Base-by-base conservation (phyloP, 108 stramenopile genomes). In the Discostella stelligeroides region DNA sequence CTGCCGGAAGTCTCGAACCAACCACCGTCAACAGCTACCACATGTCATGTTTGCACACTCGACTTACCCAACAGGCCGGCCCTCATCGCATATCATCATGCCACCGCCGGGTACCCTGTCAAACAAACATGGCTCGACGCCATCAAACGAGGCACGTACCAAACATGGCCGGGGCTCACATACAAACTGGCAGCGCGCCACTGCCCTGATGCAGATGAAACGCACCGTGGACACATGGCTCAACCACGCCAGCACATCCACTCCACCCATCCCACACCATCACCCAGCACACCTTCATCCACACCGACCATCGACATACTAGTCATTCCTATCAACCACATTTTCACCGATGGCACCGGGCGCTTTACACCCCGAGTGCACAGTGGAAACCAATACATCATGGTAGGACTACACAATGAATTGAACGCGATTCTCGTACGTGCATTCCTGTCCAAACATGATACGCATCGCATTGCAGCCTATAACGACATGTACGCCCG, bases 151-250 rank as follows among this genome's bases (percentile, higher is more conserved):
- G 54, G 28, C 24, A 1, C 25, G 4, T 55, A 29, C 15, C 10
- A 1, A 25, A 29, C 54, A 1, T 55, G 54, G 54, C 54, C 54
- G 0, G 54, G 28, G 1, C 54, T 55, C 25, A 55, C 54, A 0
- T 29, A 27, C 14, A 24, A 1, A 20, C 49, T 50, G 23, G 28
- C 28, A 1, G 7, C 54, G 29, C 27, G 54, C 7, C 29, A 55
- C 27, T 55, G 54, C 54, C 54, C 54, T 28, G 24, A 18, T 7
- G 54, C 25, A 2, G 8, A 55, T 28, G 49, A 50, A 50, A 50
- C 49, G 1, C 49, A 18, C 28, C 2, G 7, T 12, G 54, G 54
- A 0, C 54, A 55, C 28, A 55, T 55, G 54, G 54, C 28, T 29
- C 54, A 55, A 55, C 49, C 49, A 50, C 6, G 34, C 34, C 34